Base-by-base conservation (phyloP, 2,329 filamentous ascomycete species). In the Pleomassaria siparia region DNA sequence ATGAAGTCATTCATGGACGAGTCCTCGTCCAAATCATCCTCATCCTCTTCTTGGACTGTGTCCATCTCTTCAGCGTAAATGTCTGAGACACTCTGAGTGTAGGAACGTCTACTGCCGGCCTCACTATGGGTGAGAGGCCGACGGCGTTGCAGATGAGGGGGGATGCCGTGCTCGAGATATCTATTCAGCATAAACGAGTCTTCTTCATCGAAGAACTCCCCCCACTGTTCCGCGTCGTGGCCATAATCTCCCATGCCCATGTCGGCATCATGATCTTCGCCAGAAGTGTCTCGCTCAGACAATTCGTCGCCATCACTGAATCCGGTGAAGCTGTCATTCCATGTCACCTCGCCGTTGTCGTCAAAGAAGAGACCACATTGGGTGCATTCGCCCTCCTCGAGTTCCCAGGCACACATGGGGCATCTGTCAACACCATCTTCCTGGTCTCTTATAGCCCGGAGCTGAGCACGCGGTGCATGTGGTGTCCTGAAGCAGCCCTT, bases 381-480 rank as follows among this genome's bases (percentile, higher is more conserved):
- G 18, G 62, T 53, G 57, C 85, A 88, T 58, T 66, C 55, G 46
- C 81, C 80, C 35, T 84, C 82, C 60, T 84, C 81, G 39, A 87
- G 72, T 64, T 88, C 85, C 76, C 80, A 81, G 8, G 76, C 69
- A 66, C 85, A 88, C 2, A 71, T 53, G 1, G 84, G 84, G 63
- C 85, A 88, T 54, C 84, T 77, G 45, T 80, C 71, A 15, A 87
- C 78, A 26, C 80, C 78, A 62, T 87, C 84, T 60, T 78, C 76
- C 26, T 77, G 70, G 55, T 86, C 83, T 39, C 75, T 71, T 28
- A 83, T 71, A 11, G 80, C 57, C 56, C 70, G 48, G 29, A 72
- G 49, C n/a, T 62, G 51, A 11, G 59, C 51, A 40, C 50, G 45
- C 48, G 49, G 55, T 16, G 59, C 51, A 40, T 50, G 45, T 49